Conservation (phyloP, 2,329 filamentous ascomycete species). For the Gaeumannomyces tritici region DNA sequence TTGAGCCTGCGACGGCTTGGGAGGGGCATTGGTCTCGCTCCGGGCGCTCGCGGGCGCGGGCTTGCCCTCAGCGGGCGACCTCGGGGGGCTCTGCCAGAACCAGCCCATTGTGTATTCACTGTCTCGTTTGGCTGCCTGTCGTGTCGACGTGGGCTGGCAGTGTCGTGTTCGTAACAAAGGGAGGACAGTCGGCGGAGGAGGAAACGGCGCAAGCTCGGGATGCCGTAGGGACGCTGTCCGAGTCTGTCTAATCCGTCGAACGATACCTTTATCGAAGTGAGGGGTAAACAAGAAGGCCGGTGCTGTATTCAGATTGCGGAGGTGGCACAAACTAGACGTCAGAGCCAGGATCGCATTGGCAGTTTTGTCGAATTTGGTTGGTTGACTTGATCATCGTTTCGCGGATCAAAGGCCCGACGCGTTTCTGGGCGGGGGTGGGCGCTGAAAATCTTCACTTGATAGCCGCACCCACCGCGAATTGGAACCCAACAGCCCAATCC, state of each 20-base stretch:
- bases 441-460: too few species aligned
- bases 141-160: too few species aligned
- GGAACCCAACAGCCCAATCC: too few species aligned
- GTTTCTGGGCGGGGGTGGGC: too few species aligned
- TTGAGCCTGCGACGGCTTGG: not conserved
- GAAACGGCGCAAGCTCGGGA: not conserved
- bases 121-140: not conserved
- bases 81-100: slow-evolving; percentile 42
- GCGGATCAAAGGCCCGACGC: too few species aligned
- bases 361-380: not conserved
- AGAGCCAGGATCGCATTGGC: not conserved
- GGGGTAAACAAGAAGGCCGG: not conserved
- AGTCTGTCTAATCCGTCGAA: not conserved
- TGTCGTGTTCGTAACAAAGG: not conserved
- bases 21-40: not conserved
- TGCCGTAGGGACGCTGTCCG: not conserved
- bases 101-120: slow-evolving; percentile 42
- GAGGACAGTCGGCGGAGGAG: not conserved
- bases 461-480: too few species aligned
- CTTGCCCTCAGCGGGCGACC: slow-evolving; percentile 13
- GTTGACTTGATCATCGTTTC: not conserved
- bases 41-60: slow-evolving; percentile 4
- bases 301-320: not conserved
- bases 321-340: not conserved
- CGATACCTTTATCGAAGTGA: not conserved